A percentile compares a stretch with the other conserved stretches of the same genome.
Conservation (phyloP, 768 basidiomycete species). For the Lactarius sanguifluus region DNA sequence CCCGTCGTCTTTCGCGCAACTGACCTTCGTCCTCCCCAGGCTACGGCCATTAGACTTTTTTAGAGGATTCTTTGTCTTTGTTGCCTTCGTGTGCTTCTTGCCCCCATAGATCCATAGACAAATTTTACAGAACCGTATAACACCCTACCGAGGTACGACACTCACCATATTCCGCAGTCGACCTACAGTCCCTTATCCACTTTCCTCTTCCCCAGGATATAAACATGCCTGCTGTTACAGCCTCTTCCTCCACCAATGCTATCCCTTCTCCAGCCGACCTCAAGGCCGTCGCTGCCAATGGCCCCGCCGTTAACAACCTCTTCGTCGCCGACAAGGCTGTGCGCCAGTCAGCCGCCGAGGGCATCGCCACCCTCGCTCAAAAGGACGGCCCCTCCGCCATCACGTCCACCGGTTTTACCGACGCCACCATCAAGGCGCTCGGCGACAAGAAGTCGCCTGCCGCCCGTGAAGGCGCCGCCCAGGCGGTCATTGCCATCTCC, state of each 20-base stretch:
- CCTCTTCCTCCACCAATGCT: constrained; percentile 55
- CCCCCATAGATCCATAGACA: constrained; percentile 37
- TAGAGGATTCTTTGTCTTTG: constrained; percentile 71
- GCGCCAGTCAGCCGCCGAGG: constrained; percentile 67
- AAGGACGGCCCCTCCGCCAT: constrained; percentile 83
- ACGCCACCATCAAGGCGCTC: constrained; percentile 79
- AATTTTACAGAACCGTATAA: constrained; percentile 35
- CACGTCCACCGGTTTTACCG: constrained; percentile 63
- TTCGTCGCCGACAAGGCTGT: constrained; percentile 84
- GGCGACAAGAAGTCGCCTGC: constrained; percentile 94
- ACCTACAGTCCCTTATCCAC: not conserved
- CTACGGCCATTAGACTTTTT: constrained; percentile 44
- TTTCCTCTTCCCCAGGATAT: constrained; percentile 41
- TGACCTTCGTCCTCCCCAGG: constrained; percentile 32
- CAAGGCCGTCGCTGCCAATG: constrained; percentile 52
- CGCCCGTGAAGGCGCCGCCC: constrained; percentile 85
- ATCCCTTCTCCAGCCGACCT: constrained; percentile 66
- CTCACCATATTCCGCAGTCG: not conserved
- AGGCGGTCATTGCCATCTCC: constrained; percentile 63
- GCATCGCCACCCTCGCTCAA: constrained; percentile 72
- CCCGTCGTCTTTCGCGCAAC: constrained; percentile 8
- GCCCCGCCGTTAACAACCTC: constrained; percentile 61
- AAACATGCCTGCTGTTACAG: constrained; percentile 81
- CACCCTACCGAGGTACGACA: constrained; percentile 44
- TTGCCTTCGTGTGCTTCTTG: constrained; percentile 38